phyloP scores from a whole-genome alignment of 1,139 yeast species.

The Yamadazyma sp. region DNA sequence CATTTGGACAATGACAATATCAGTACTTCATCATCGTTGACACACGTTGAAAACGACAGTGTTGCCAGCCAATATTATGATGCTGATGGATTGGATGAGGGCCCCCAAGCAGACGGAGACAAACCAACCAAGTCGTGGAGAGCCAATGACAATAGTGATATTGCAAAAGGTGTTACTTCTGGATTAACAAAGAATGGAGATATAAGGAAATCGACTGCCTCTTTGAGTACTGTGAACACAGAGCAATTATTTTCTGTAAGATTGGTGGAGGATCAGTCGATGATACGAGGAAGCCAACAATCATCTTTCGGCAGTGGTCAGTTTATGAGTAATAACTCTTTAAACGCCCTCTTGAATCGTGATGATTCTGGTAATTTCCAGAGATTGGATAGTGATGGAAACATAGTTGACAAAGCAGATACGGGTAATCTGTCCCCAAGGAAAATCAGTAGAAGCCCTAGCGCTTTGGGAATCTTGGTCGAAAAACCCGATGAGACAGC shows the following conservation, averaged over 20 bases:
- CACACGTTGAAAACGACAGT: slow-evolving; percentile 19
- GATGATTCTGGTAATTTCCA: slow-evolving; percentile 49
- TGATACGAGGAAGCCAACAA: slow-evolving; percentile 36
- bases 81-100: slow-evolving; percentile 17
- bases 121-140: slow-evolving; percentile 76
- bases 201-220: slow-evolving; percentile 55
- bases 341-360: slow-evolving; percentile 28
- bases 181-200: slow-evolving; percentile 20
- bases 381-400: slow-evolving; percentile 56
- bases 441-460: slow-evolving; percentile 25
- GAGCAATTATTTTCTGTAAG: slow-evolving; percentile 81
- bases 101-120: slow-evolving; percentile 19
- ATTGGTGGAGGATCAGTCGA: slow-evolving; percentile 60
- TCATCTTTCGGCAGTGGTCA: slow-evolving; percentile 32
- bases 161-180: slow-evolving; percentile 15
- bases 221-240: slow-evolving; percentile 84
- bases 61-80: slow-evolving; percentile 26
- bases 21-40: slow-evolving; percentile 34
- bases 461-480: slow-evolving; percentile 29
- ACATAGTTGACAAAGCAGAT: slow-evolving; percentile 33
- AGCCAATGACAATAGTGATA: slow-evolving; percentile 39
- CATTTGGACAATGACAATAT: slow-evolving; percentile 42
- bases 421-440: slow-evolving; percentile 13
- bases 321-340: slow-evolving; percentile 31
- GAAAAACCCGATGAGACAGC: slow-evolving; percentile 31